Evolutionary conservation across 2,329 filamentous ascomycete genomes (phyloP), one percentile per base, ranked within the genome.

Genomic region (Claviceps sp.): DNA sequence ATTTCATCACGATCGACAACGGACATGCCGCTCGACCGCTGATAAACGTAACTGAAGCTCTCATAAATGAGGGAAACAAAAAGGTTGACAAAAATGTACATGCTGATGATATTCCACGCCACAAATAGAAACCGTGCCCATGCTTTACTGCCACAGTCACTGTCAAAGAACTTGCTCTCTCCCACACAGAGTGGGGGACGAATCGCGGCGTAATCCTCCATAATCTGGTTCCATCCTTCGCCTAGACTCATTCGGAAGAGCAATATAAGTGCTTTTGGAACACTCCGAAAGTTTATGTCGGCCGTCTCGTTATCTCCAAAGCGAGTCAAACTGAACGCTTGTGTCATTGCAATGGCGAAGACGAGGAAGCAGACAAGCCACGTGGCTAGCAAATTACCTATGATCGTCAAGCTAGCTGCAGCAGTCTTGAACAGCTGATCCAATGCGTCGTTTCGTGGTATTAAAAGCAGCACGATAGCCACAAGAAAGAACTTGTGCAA

Each of bases 381-480:
- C 0, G 94, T 98, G 1, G 91, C 91, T 41, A 98, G 73, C 44
- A 98, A 74, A 63, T 96, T 98, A 53, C 85, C 81, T 59, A 98
- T 98, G 18, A 87, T 83, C 2, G 87, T 85, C 59, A 98, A 71
- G 81, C 88, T 95, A 50, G 91, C 93, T 11, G 93, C 93, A 0
- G 91, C 94, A 1, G 94, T 98, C 68, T 98, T 98, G 80, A 98
- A 98, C 0, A 98, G 80, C 65, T 98, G 93, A 64, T 98, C 94
- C 22, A 98, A 78, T 48, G 95, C 90, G 61, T 98, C 94, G 65
- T 98, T 98, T 50, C 94, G 81, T 1, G 93, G 93, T 55, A 98
- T 98, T 37, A 98, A 78, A 50, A 98, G 74, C 8, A 97, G 76
- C 2, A 93, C 84, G 51, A 97, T 85, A 8, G 88, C 85, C 20